phyloP scores from a whole-genome alignment of 2,329 filamentous ascomycete genomes.

The Fusarium brachygibbosum region DNA sequence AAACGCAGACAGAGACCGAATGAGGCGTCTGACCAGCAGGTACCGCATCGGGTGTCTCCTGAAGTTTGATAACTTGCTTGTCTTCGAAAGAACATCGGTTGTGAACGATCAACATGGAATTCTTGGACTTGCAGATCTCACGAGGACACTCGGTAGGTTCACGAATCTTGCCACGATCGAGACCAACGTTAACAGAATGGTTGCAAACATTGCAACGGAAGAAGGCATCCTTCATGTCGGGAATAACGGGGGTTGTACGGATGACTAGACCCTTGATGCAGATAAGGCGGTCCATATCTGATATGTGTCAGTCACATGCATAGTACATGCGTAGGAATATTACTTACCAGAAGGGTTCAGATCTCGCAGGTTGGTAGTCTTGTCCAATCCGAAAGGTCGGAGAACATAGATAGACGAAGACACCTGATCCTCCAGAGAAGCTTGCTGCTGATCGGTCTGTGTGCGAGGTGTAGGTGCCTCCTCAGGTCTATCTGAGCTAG shows the following conservation, averaged over 20 bases:
- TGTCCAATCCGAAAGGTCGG: conserved; percentile 88
- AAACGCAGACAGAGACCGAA: conserved; percentile 94
- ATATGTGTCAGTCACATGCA: conserved; percentile 24
- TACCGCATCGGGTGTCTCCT: conserved; percentile 95
- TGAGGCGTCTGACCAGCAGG: conserved; percentile 97
- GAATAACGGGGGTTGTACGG: conserved; percentile 93
- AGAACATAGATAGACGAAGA: conserved; percentile 86
- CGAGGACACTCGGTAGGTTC: conserved; percentile 94
- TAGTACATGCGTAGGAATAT: neutral
- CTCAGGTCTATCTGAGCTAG: conserved; percentile 81
- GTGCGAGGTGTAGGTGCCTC: conserved; percentile 55
- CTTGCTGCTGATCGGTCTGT: conserved; percentile 61
- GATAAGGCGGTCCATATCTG: conserved; percentile 95
- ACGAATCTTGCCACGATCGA: conserved; percentile 95
- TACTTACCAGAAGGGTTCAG: conserved; percentile 85
- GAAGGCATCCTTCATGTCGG: conserved; percentile 99
- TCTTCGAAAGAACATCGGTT: conserved; percentile 95
- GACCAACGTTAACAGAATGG: conserved; percentile 88
- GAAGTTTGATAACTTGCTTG: conserved; percentile 98
- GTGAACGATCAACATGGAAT: conserved; percentile 98
- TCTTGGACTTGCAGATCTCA: conserved; percentile 82
- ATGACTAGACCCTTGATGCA: conserved; percentile 97
- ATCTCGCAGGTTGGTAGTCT: conserved; percentile 90
- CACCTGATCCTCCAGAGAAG: conserved; percentile 83
- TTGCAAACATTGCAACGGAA: conserved; percentile 96